phyloP scores from a whole-genome alignment of 192 early-diverging fungal species.

The Geranomyces variabilis region DNA sequence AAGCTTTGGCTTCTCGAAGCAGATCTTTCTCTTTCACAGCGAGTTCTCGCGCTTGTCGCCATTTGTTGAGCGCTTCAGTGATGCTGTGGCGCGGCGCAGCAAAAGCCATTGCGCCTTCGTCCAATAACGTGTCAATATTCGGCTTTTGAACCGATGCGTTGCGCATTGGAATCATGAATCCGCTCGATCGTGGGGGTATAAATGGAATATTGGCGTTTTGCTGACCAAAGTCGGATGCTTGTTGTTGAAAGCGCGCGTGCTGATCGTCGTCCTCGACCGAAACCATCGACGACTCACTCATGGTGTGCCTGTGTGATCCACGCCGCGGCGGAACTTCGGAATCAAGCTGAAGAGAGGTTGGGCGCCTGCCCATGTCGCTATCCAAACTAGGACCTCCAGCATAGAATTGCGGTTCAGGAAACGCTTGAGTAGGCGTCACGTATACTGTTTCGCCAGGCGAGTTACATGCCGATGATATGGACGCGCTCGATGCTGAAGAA shows the following conservation, averaged over 20 bases:
- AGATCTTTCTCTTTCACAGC: slow-evolving; percentile 46
- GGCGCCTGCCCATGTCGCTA: not conserved
- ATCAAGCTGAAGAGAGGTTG: not conserved
- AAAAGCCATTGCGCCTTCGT: slow-evolving; percentile 32
- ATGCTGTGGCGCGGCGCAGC: slow-evolving; percentile 32
- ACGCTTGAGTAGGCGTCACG: slow-evolving; percentile 15
- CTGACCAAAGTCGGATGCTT: not conserved
- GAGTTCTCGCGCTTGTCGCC: slow-evolving; percentile 43
- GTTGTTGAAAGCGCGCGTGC: not conserved
- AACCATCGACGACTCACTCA: slow-evolving; percentile 16
- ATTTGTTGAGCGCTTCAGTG: slow-evolving; percentile 41
- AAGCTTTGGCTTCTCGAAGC: slow-evolving; percentile 37
- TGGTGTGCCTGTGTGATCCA: not conserved
- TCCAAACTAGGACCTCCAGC: not conserved
- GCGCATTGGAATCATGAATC: slow-evolving; percentile 34
- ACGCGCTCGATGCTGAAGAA: not conserved
- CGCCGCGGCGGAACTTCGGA: not conserved
- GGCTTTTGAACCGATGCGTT: slow-evolving; percentile 22
- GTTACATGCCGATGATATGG: not conserved
- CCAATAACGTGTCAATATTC: slow-evolving; percentile 33
- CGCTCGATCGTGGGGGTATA: slow-evolving; percentile 27
- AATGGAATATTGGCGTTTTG: not conserved
- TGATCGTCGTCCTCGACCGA: slow-evolving; percentile 2
- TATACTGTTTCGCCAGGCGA: slow-evolving; percentile 8
- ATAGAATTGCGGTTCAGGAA: slow-evolving; percentile 22